Evolutionary conservation across 1,139 yeast species (phyloP), one percentile per base, ranked within the genome.

Genomic region (Diutina mesorugosa): DNA sequence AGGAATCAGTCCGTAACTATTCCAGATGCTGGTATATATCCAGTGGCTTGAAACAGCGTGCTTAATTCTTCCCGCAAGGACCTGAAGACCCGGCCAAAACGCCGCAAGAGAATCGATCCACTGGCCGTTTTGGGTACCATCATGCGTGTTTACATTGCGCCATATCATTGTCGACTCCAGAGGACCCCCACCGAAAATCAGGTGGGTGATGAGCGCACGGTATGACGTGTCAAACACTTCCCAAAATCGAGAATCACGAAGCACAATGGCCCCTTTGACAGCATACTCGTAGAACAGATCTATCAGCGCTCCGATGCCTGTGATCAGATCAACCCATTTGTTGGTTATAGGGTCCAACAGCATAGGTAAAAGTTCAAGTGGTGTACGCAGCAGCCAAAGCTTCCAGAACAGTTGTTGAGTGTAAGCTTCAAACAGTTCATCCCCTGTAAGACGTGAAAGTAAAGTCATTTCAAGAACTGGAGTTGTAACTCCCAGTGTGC

Each of bases 231-330:
- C 69, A 79, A 91, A 91, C 0, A 89, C 82, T 0, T 73, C 65
- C 69, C 78, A 74, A 66, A 87, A 74, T 45, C 76, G 72, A 16
- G 75, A 73, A 65, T 90, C 96, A 62, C 87, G 75, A 60, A 90
- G 90, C 9, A 91, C 65, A 12, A 90, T 79, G 2, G 91, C 74
- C 30, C 84, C 83, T 65, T 91, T 91, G 47, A 89, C 75, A 0
- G 96, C 88, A 67, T 91, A 89, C 65, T 91, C 98, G 66, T 87
- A 91, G 64, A 88, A 89, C 0, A 97, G 90, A 69, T 91, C 98
- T n/a, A 89, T 81, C 2, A 96, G 87, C 0, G 98, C 97, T 0
- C 98, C 98, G 9, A 88, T 77, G 0, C 97, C 97, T 0, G 93
- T 80, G 51, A 84, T 71, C 0, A 79, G 68, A 57, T 86, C 86